A percentile compares a stretch with the other conserved stretches of the same genome.
phyloP scores from a whole-genome alignment of 2,329 filamentous ascomycete genomes.

The Cladosporium sp. region DNA sequence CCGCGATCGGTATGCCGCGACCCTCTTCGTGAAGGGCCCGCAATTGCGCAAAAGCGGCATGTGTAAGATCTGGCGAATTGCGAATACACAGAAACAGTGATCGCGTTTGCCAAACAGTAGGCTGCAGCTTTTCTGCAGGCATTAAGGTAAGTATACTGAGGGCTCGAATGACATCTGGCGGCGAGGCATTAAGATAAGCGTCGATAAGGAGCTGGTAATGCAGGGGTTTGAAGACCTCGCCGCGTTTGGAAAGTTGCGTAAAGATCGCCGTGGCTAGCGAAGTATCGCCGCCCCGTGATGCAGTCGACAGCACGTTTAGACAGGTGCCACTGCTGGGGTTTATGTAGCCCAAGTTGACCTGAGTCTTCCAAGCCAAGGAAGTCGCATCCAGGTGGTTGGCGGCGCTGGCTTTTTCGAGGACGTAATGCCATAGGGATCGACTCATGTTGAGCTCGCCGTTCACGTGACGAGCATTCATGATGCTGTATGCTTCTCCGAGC shows the following conservation, averaged over 20 bases:
- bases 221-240: conserved; percentile 52
- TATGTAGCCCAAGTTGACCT: conserved; percentile 54
- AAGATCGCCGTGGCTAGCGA: conserved; percentile 66
- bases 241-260: conserved; percentile 54
- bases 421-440: conserved; percentile 58
- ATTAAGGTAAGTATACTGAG: conserved; percentile 69
- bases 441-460: conserved; percentile 39
- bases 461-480: conserved; percentile 56
- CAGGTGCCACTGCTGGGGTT: conserved; percentile 60
- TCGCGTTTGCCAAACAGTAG: conserved; percentile 56
- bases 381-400: conserved; percentile 56
- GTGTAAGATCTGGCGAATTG: conserved; percentile 39
- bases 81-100: conserved; percentile 55
- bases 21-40: conserved; percentile 47
- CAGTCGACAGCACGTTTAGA: conserved; percentile 64
- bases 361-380: conserved; percentile 63
- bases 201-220: conserved; percentile 79
- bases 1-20: conserved; percentile 46
- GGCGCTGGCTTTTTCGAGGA: conserved; percentile 69
- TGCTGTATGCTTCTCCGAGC: conserved; percentile 66
- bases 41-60: conserved; percentile 52
- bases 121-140: conserved; percentile 54
- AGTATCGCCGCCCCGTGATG: conserved; percentile 61
- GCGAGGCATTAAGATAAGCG: conserved; percentile 53
- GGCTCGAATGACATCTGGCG: conserved; percentile 55